Percentiles rank a stretch among this genome's conserved stretches.
Conservation (phyloP, 1,284 basidiomycete species). For the Microbotryomycetes sp. region DNA sequence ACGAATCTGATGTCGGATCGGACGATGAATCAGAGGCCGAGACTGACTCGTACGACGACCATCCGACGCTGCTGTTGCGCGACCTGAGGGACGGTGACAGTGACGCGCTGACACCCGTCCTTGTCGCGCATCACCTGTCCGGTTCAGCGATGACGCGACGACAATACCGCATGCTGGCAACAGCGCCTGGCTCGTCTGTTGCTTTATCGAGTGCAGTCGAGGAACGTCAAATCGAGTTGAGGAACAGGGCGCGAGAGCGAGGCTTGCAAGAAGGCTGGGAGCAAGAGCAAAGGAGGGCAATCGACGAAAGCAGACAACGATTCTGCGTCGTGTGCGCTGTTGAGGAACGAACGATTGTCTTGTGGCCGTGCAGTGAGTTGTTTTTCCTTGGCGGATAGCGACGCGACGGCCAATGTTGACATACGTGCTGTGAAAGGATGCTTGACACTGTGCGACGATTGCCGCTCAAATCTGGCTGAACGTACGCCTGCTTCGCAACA, state of each 20-base stretch:
- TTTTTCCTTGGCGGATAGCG: neutral
- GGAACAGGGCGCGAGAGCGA: neutral
- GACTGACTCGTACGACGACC: neutral
- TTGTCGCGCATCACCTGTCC: slow-evolving; percentile 24
- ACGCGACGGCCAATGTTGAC: no score
- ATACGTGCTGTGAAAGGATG: slow-evolving; percentile 7
- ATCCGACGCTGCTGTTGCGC: slow-evolving; percentile 5
- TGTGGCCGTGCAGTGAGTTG: slow-evolving; percentile 28
- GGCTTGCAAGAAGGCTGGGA: neutral
- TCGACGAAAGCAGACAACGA: slow-evolving; percentile 10
- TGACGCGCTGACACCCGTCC: slow-evolving; percentile 12
- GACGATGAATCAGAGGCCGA: neutral
- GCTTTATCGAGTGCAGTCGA: slow-evolving; percentile 3
- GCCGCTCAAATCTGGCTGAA: slow-evolving; percentile 15
- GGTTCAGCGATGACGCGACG: slow-evolving; percentile 11
- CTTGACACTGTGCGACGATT: slow-evolving; percentile 22
- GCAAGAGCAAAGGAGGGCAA: slow-evolving; percentile 1
- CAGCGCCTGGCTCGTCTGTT: neutral
- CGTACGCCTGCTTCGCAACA: slow-evolving; percentile 4
- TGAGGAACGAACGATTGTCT: slow-evolving; percentile 17
- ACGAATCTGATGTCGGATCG: neutral
- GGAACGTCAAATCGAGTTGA: neutral
- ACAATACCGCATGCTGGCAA: slow-evolving; percentile 7
- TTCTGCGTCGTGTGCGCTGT: slow-evolving; percentile 29
- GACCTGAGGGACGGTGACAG: neutral